Evolutionary conservation across 805 yeast species (phyloP).

Genomic region (Metschnikowia rubicola): DNA sequence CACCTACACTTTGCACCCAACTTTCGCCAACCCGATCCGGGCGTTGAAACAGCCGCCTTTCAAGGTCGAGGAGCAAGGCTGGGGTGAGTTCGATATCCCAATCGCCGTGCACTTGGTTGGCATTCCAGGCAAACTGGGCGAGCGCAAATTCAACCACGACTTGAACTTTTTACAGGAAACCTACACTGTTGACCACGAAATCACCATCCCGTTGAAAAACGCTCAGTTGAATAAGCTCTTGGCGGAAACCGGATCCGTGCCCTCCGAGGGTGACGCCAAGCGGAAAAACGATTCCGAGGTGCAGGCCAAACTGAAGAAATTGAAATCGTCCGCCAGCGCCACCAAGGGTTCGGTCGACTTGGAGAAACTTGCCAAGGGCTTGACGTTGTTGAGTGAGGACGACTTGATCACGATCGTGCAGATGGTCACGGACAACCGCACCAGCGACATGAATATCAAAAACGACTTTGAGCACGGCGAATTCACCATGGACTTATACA

Average conservation of each 20-base stretch:
- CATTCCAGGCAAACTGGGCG: constrained; percentile 76
- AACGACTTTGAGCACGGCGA: constrained; percentile 97
- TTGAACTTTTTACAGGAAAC: constrained; percentile 77
- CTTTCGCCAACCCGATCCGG: constrained; percentile 86
- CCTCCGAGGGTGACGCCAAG: constrained; percentile 43
- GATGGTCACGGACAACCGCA: constrained; percentile 94
- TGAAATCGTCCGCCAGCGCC: constrained; percentile 47
- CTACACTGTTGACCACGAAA: constrained; percentile 73
- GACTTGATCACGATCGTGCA: constrained; percentile 93
- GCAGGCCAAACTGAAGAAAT: constrained; percentile 45
- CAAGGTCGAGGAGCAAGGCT: constrained; percentile 85
- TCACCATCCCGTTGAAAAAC: constrained; percentile 70
- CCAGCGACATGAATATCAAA: constrained; percentile 92
- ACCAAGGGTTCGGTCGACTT: constrained; percentile 77
- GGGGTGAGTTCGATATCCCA: constrained; percentile 96
- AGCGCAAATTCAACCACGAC: constrained; percentile 82
- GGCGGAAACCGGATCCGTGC: constrained; percentile 80
- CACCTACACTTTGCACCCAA: constrained; percentile 91
- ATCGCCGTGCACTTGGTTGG: constrained; percentile 67
- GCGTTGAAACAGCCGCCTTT: constrained; percentile 81
- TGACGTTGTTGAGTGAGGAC: constrained; percentile 86
- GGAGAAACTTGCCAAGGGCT: constrained; percentile 85
- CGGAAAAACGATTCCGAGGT: constrained; percentile 28
- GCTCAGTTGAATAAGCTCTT: constrained; percentile 69
- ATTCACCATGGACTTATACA: constrained; percentile 91